A percentile compares a stretch with the other conserved stretches of the same genome.
These are phyloP conservation scores for Verticillium tricorpus DNA, from an alignment of 2,329 filamentous ascomycete species.

Conservation along the genomic window DNA sequence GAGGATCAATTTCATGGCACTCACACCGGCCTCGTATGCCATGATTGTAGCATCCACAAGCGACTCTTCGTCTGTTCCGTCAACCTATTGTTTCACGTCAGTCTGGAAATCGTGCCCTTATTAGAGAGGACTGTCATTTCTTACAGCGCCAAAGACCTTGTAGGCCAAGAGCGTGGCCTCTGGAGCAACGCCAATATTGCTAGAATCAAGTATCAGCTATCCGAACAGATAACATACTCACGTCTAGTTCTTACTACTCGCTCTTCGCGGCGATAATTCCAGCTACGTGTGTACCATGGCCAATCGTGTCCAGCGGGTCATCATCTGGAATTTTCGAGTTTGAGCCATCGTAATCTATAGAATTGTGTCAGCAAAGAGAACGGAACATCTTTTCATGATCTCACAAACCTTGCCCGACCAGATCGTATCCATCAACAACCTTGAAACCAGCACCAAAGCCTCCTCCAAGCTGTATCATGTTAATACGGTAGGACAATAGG, in stretches of 20 bases:
- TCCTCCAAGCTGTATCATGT: constrained; percentile 19
- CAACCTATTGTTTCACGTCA: constrained; percentile 2
- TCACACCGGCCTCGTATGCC: constrained; percentile 11
- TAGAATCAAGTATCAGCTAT: background rate
- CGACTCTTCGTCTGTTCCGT: constrained; percentile 11
- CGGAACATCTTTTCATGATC: no score
- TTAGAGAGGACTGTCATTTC: background rate
- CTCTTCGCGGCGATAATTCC: constrained; percentile 20
- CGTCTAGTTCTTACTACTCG: constrained; percentile 3
- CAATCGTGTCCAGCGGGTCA: constrained; percentile 17
- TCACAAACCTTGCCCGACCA: constrained; percentile 10
- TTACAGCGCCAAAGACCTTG: constrained; percentile 18
- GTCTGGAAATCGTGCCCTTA: background rate
- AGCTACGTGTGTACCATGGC: constrained; percentile 20
- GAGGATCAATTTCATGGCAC: background rate
- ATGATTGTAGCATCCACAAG: constrained; percentile 9
- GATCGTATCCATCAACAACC: constrained; percentile 17
- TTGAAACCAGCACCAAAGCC: constrained; percentile 17
- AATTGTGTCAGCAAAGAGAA: background rate
- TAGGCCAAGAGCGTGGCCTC: constrained; percentile 17
- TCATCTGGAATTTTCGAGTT: constrained; percentile 12
- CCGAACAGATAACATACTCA: no score
- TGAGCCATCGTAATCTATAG: constrained; percentile 6
- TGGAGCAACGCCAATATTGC: constrained; percentile 18
- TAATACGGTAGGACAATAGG: background rate